A percentile compares a stretch with the other conserved stretches of the same genome.
Conservation (phyloP, 164 flowering plant genomes). For the Piper betle region DNA sequence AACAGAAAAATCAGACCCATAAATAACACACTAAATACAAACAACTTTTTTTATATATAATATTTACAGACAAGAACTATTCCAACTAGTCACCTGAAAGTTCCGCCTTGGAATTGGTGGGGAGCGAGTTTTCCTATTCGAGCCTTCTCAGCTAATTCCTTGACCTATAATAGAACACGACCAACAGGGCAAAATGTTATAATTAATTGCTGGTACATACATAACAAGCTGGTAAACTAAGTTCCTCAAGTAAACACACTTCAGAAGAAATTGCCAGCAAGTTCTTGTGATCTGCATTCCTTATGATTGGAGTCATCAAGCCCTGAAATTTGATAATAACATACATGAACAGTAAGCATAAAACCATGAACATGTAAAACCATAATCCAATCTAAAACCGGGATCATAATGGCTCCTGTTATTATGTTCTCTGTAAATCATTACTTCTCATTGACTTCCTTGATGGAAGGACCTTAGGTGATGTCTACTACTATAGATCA, state of each 20-base stretch:
- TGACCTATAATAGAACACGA: constrained; percentile 33
- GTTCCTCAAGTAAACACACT: constrained; percentile 27
- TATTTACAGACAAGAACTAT: background rate
- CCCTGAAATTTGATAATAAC: constrained; percentile 40
- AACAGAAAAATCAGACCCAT: background rate
- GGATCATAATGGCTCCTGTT: too few relatives aligned
- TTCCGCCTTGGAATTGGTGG: constrained; percentile 89
- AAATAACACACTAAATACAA: background rate
- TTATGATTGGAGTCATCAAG: constrained; percentile 94
- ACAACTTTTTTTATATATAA: background rate
- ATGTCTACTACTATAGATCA: background rate
- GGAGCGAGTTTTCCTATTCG: constrained; percentile 81
- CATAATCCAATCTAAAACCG: background rate
- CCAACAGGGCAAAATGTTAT: background rate
- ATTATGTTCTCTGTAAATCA: too few relatives aligned
- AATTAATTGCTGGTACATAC: background rate
- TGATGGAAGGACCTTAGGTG: background rate
- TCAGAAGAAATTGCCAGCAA: constrained; percentile 72
- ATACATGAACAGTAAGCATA: background rate
- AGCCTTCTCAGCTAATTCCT: constrained; percentile 92
- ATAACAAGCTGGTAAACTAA: background rate
- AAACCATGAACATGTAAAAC: background rate
- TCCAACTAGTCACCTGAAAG: constrained; percentile 56
- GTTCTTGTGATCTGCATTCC: constrained; percentile 89
- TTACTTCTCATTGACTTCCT: background rate